A percentile compares a stretch with the other conserved stretches of the same genome.
Evolutionary conservation across 768 basidiomycete genomes (phyloP).

Genomic region (Chalciporus pseudorubinellus): DNA sequence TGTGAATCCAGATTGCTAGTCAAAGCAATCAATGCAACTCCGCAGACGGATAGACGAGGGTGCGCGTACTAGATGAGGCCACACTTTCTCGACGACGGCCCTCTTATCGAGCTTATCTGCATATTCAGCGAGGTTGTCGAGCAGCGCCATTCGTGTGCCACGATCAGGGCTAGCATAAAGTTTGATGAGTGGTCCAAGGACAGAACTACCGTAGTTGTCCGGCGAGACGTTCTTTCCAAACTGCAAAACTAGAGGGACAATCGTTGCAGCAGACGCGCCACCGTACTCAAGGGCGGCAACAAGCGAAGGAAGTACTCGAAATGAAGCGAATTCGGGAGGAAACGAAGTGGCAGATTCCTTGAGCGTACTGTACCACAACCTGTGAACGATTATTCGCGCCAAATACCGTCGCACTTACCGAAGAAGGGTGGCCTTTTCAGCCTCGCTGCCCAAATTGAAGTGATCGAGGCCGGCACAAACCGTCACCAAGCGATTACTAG

Average conservation of each 20-base stretch:
- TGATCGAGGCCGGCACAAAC: slow-evolving; percentile 83
- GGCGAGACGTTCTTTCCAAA: slow-evolving; percentile 70
- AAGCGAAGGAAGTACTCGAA: slow-evolving; percentile 86
- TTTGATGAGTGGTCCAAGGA: slow-evolving; percentile 78
- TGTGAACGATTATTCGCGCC: not conserved
- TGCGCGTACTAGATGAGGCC: slow-evolving; percentile 78
- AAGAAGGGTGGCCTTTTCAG: slow-evolving; percentile 72
- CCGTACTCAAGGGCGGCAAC: slow-evolving; percentile 75
- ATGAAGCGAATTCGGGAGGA: slow-evolving; percentile 80
- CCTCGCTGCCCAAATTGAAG: slow-evolving; percentile 77
- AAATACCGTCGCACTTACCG: slow-evolving; percentile 41
- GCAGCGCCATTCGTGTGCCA: slow-evolving; percentile 88
- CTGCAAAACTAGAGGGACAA: slow-evolving; percentile 82
- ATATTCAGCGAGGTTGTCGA: slow-evolving; percentile 83
- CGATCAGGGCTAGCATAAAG: slow-evolving; percentile 89
- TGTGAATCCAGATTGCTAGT: slow-evolving; percentile 90
- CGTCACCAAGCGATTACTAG: slow-evolving; percentile 75
- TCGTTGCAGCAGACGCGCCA: slow-evolving; percentile 68
- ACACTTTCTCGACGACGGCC: slow-evolving; percentile 82
- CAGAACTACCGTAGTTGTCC: slow-evolving; percentile 63
- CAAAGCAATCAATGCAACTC: not conserved
- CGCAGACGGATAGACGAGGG: not conserved
- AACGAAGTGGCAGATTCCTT: slow-evolving; percentile 79
- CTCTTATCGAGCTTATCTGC: slow-evolving; percentile 85
- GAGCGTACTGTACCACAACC: slow-evolving; percentile 52